Conservation (phyloP, 495 filamentous ascomycete genomes). For the Podospora tetraspora region DNA sequence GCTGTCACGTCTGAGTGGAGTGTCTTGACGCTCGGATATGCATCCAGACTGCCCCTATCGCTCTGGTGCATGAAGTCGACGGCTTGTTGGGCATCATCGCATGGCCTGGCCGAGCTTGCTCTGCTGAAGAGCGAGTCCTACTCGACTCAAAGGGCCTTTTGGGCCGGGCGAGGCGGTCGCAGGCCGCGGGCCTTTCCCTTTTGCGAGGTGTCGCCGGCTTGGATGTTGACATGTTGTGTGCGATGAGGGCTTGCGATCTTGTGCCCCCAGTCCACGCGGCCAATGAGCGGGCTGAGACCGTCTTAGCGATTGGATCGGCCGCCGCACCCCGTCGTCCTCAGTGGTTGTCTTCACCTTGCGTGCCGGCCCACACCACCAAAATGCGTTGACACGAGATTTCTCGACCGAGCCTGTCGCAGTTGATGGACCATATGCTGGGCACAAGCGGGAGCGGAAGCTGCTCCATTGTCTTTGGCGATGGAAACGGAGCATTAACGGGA, state of each 20-base stretch:
- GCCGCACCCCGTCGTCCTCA: background rate
- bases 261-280: background rate
- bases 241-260: background rate
- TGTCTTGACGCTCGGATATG: slow-evolving; percentile 16
- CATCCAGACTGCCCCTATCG: slow-evolving; percentile 10
- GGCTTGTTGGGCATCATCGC: slow-evolving; percentile 17
- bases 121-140: background rate
- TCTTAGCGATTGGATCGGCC: slow-evolving; percentile 3
- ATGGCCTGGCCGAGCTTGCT: slow-evolving; percentile 2
- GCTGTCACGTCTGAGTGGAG: slow-evolving; percentile 12
- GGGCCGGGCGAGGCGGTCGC: slow-evolving; percentile 12
- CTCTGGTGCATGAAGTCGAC: slow-evolving; percentile 7
- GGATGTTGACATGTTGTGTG: background rate
- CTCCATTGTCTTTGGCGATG: background rate
- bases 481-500: slow-evolving; percentile 7
- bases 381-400: background rate
- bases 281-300: slow-evolving; percentile 10
- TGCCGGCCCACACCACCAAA: background rate
- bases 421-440: slow-evolving; percentile 1
- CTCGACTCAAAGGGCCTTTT: slow-evolving; percentile 10
- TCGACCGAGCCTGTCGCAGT: background rate
- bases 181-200: slow-evolving; percentile 10
- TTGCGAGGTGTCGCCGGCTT: slow-evolving; percentile 3
- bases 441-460: slow-evolving; percentile 1
- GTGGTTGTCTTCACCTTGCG: slow-evolving; percentile 10